phyloP scores from a whole-genome alignment of 139 green algal species.

The Picochlorum sp. region DNA sequence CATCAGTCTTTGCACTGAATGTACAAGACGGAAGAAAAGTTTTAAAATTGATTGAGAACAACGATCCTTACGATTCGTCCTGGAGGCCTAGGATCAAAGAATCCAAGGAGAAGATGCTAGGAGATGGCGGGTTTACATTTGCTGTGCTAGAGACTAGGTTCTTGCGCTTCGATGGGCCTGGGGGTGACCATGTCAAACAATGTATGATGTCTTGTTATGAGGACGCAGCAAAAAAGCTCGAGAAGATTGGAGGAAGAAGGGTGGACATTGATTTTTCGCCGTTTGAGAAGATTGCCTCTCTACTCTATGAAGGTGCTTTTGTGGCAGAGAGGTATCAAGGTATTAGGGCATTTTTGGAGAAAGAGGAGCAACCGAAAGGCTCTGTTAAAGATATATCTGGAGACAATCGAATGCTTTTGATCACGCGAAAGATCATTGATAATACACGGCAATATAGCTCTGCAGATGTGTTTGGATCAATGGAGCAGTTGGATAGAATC shows the following conservation, averaged over 20 bases:
- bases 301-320: constrained; percentile 71
- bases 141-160: constrained; percentile 37
- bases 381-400: constrained; percentile 10
- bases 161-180: constrained; percentile 51
- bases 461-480: constrained; percentile 52
- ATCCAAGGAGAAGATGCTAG: constrained; percentile 2
- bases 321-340: constrained; percentile 67
- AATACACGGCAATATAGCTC: constrained; percentile 34
- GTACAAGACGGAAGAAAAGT: constrained; percentile 48
- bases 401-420: constrained; percentile 53
- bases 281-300: constrained; percentile 41
- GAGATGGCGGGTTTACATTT: constrained; percentile 45
- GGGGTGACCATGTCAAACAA: constrained; percentile 15
- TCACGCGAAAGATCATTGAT: constrained; percentile 57
- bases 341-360: constrained; percentile 57
- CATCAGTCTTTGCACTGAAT: constrained; percentile 55
- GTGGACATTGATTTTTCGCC: constrained; percentile 58
- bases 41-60: constrained; percentile 35
- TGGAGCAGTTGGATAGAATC: constrained; percentile 18
- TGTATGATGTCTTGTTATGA: constrained; percentile 23
- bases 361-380: not conserved
- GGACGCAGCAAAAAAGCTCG: constrained; percentile 34
- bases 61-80: constrained; percentile 29
- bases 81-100: constrained; percentile 16
- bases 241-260: constrained; percentile 34